Evolutionary conservation across 768 basidiomycete species (phyloP), one percentile per base, ranked within the genome.

Genomic region (Gymnopilus junonius): DNA sequence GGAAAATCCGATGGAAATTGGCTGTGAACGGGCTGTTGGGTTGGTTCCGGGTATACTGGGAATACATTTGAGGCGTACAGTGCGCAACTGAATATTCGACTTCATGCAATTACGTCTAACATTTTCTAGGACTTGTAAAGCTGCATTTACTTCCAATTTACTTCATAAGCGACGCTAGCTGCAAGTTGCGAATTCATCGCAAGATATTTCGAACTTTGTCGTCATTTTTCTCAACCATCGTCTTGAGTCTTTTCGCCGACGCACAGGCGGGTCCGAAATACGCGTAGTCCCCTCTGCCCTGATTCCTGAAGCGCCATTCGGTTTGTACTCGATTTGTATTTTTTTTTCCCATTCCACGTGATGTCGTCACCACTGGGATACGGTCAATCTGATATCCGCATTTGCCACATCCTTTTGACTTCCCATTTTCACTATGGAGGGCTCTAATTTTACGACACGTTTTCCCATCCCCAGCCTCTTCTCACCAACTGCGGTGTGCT

Each of bases 251-350:
- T n/a, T n/a, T n/a, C n/a, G n/a, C n/a, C n/a, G n/a, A n/a, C n/a
- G n/a, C n/a, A n/a, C n/a, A 42, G 2, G 10, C 40, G 5, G 17
- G 17, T 15, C 40, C 40, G 40, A 42, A 42, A 20, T 42, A 42
- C 40, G 17, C 17, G n/a, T 42, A 20, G n/a, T 2, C 17, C 48
- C 29, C n/a, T n/a, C n/a, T n/a, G n/a, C 27, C 14, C 6, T 31
- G 37, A 48, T n/a, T 32, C 58, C 67, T 68, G 45, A 32, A n/a
- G n/a, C 63, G 61, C 17, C 14, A n/a, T 59, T 65, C 55, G 48
- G 62, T 63, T 68, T 68, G 67, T 68, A 63, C 61, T 61, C 62
- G 43, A 51, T 56, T 53, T n/a, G n/a, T n/a, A n/a, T n/a, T n/a
- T n/a, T n/a, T n/a, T 53, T 46, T 42, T 27, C 34, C 25, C 37